These are phyloP conservation scores for Beauveria scarabaeidicola DNA, from an alignment of 2,329 filamentous ascomycete genomes.

Conservation along the genomic window DNA sequence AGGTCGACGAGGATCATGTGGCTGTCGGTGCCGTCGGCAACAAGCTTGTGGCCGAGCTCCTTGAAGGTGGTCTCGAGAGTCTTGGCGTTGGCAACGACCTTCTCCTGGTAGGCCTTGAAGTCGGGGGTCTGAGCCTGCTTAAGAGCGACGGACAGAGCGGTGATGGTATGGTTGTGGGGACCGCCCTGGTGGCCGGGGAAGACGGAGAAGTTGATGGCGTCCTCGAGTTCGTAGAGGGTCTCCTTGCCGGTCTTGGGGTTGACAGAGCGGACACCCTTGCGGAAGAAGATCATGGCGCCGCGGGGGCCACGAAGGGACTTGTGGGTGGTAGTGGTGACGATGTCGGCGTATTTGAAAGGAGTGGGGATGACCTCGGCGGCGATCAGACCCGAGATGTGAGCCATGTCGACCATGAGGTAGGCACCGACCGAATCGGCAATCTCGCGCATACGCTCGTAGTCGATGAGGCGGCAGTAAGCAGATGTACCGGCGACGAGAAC, in stretches of 20 bases:
- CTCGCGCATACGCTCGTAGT: constrained; percentile 92
- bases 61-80: constrained; percentile 78
- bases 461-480: constrained; percentile 95
- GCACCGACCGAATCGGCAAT: constrained; percentile 90
- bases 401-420: constrained; percentile 96
- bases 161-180: constrained; percentile 99
- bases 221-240: constrained; percentile 85
- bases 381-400: constrained; percentile 94
- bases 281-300: constrained; percentile 99
- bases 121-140: constrained; percentile 87
- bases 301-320: constrained; percentile 96
- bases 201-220: constrained; percentile 96
- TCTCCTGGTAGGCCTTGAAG: constrained; percentile 89
- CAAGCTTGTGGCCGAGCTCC: constrained; percentile 84
- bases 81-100: constrained; percentile 90
- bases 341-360: constrained; percentile 85
- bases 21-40: constrained; percentile 91
- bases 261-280: constrained; percentile 85
- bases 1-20: constrained; percentile 96
- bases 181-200: constrained; percentile 99
- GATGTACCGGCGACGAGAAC: constrained; percentile 93
- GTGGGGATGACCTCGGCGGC: constrained; percentile 88
- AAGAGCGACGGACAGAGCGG: constrained; percentile 85
- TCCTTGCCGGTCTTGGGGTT: constrained; percentile 89
- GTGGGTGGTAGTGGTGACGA: constrained; percentile 98